Evolutionary conservation across 306 rosid species (phyloP).

Genomic region (Gastrolobium villosum): DNA sequence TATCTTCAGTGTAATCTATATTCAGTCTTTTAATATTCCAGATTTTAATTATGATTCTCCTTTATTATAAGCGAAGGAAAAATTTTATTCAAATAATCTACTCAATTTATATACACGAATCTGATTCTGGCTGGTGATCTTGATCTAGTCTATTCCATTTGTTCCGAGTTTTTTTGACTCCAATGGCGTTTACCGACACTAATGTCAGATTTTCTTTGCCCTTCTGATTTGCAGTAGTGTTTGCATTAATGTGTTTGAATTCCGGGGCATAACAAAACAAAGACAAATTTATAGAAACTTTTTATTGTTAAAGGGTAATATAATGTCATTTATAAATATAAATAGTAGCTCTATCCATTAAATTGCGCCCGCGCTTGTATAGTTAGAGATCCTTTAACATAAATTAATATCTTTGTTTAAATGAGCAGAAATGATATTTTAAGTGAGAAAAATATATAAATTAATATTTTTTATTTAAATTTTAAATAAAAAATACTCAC

Average conservation of each 20-base stretch:
- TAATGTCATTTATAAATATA: too few species aligned
- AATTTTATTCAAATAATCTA: conserved; percentile 10
- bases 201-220: background rate
- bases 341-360: too few species aligned
- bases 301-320: background rate
- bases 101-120: conserved; percentile 10
- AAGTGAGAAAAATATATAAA: too few species aligned
- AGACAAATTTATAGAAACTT: background rate
- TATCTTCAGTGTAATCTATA: conserved; percentile 47
- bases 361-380: too few species aligned
- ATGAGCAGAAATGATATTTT: too few species aligned
- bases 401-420: too few species aligned
- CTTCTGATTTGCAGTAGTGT: conserved; percentile 1
- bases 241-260: background rate
- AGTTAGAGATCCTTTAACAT: too few species aligned
- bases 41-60: background rate
- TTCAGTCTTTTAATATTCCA: conserved; percentile 35
- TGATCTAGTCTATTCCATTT: conserved; percentile 3
- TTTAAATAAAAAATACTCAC: too few species aligned
- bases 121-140: conserved; percentile 27
- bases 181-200: background rate
- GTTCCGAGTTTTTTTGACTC: conserved; percentile 11
- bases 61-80: conserved; percentile 14
- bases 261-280: background rate
- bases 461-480: too few species aligned